Percentiles rank a stretch among this genome's conserved stretches.
Evolutionary conservation across 2,329 filamentous ascomycete genomes (phyloP).

Genomic region (Zymoseptoria ardabiliae): DNA sequence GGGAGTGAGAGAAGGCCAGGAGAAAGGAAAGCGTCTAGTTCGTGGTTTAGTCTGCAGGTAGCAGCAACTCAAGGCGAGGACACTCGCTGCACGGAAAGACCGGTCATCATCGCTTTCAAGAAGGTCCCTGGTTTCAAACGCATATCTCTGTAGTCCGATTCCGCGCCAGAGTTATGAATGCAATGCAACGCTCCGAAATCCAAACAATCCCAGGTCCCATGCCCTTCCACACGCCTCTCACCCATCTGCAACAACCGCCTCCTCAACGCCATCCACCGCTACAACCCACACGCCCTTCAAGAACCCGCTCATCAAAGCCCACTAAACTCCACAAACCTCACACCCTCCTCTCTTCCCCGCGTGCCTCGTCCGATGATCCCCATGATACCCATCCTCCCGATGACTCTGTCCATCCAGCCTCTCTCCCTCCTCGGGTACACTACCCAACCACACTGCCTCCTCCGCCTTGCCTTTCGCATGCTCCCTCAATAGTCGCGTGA

Average conservation of each 20-base stretch:
- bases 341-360: constrained; percentile 6
- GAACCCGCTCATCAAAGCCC: not conserved
- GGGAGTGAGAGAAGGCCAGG: too few species aligned
- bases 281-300: constrained; percentile 2
- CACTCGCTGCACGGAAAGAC: not conserved
- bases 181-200: too few species aligned
- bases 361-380: constrained; percentile 21
- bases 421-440: constrained; percentile 34
- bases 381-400: constrained; percentile 31
- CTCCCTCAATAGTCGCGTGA: constrained; percentile 67
- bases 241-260: constrained; percentile 1
- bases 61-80: too few species aligned
- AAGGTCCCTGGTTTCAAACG: not conserved
- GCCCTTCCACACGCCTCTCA: too few species aligned
- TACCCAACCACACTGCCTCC: constrained; percentile 39
- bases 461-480: constrained; percentile 37
- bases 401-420: constrained; percentile 42
- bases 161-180: too few species aligned
- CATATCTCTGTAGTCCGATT: not conserved
- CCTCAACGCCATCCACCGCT: constrained; percentile 4
- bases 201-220: too few species aligned
- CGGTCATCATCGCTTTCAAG: not conserved
- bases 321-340: constrained; percentile 18
- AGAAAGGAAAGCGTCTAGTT: too few species aligned
- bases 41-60: too few species aligned